These are phyloP conservation scores for Apostasia ramifera DNA, from an alignment of 106 monocot species.

Conservation along the genomic window DNA sequence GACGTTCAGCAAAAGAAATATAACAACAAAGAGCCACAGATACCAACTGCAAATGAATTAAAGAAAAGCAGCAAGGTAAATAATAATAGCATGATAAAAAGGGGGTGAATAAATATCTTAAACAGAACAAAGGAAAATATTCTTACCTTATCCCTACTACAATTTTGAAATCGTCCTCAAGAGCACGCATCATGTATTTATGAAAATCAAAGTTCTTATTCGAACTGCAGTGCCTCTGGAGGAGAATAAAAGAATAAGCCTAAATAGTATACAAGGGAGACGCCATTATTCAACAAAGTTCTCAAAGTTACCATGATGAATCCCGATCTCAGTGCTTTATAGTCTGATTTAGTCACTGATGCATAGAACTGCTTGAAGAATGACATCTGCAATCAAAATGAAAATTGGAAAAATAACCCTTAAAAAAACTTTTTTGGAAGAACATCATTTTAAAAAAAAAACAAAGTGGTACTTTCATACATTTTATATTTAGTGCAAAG, in stretches of 20 bases:
- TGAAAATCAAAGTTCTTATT: constrained; percentile 66
- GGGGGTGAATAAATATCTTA: not conserved
- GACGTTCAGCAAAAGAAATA: constrained; percentile 76
- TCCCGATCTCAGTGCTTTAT: constrained; percentile 56
- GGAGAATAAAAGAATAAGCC: not conserved
- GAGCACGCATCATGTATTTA: constrained; percentile 78
- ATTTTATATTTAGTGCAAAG: too few relatives aligned
- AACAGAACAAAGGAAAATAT: not conserved
- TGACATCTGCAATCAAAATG: constrained; percentile 45
- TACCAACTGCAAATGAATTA: constrained; percentile 69
- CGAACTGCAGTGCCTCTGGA: constrained; percentile 47
- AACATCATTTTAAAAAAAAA: too few relatives aligned
- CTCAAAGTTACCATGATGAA: constrained; percentile 46
- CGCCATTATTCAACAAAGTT: not conserved
- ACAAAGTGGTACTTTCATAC: too few relatives aligned
- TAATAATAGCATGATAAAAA: not conserved
- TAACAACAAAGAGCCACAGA: constrained; percentile 79
- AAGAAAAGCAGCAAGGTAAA: not conserved
- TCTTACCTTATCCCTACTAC: constrained; percentile 80
- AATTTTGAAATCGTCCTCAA: constrained; percentile 76
- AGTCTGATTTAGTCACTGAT: constrained; percentile 80
- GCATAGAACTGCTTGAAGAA: constrained; percentile 83
- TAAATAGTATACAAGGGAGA: not conserved
- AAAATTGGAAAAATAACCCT: too few relatives aligned
- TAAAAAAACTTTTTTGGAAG: too few relatives aligned